These are phyloP conservation scores for Mentha longifolia DNA, from an alignment of 257 asterid genomes.

Conservation along the genomic window DNA sequence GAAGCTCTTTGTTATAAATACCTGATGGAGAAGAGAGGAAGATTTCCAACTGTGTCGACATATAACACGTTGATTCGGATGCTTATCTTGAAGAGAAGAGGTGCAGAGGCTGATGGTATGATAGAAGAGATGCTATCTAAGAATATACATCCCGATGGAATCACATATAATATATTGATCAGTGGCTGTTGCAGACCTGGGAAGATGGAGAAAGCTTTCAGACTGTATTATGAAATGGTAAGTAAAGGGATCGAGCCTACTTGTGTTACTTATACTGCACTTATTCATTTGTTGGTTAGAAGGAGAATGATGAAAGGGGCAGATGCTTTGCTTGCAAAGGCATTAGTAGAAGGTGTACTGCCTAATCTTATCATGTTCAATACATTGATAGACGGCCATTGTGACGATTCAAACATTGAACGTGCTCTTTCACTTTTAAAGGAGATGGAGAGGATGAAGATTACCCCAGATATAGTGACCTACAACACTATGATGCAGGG, in stretches of 20 bases:
- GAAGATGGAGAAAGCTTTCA: constrained; percentile 48
- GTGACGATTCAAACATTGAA: constrained; percentile 45
- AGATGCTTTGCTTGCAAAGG: too few species aligned
- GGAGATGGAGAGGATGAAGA: constrained; percentile 54
- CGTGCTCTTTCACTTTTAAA: constrained; percentile 45
- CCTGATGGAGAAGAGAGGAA: constrained; percentile 58
- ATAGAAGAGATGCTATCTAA: constrained; percentile 51
- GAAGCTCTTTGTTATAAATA: constrained; percentile 50
- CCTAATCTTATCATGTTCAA: too few species aligned
- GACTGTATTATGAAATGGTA: constrained; percentile 56
- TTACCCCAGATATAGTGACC: constrained; percentile 58
- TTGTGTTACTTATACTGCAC: constrained; percentile 49
- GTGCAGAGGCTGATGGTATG: constrained; percentile 44
- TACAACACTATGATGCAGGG: constrained; percentile 57
- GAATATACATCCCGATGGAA: constrained; percentile 47
- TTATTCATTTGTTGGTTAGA: constrained; percentile 50
- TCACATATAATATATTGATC: constrained; percentile 57
- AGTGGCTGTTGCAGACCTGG: constrained; percentile 51
- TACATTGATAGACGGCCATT: constrained; percentile 9
- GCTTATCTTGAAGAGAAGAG: constrained; percentile 44
- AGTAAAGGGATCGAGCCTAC: constrained; percentile 53
- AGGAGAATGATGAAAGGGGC: too few species aligned
- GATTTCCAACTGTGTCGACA: constrained; percentile 50
- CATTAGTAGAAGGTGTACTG: too few species aligned
- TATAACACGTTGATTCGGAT: constrained; percentile 58